phyloP scores from a whole-genome alignment of 1,139 yeast genomes.

The Yamadazyma atmosphaerica region DNA sequence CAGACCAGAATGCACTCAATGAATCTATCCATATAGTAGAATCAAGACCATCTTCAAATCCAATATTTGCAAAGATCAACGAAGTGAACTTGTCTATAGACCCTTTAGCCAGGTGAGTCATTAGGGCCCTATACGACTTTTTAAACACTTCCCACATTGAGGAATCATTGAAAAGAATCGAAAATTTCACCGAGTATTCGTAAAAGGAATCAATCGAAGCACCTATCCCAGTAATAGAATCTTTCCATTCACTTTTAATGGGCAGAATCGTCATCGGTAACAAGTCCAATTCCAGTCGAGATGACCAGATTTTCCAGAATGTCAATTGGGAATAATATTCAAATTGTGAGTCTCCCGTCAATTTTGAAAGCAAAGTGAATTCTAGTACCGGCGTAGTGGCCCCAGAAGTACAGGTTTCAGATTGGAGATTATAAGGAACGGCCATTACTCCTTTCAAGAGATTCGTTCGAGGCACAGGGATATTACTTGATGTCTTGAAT shows the following conservation, averaged over 20 bases:
- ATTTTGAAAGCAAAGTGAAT: conserved; percentile 66
- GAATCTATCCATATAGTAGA: conserved; percentile 79
- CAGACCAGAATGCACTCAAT: conserved; percentile 86
- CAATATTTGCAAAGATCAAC: conserved; percentile 65
- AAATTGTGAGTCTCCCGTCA: conserved; percentile 74
- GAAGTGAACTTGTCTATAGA: conserved; percentile 39
- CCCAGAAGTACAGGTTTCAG: conserved; percentile 84
- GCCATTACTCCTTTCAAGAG: conserved; percentile 50
- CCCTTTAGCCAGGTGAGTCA: conserved; percentile 42
- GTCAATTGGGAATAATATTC: conserved; percentile 63
- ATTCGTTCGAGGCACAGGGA: conserved; percentile 77
- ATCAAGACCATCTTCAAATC: conserved; percentile 50
- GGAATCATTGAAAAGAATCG: conserved; percentile 71
- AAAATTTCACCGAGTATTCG: conserved; percentile 80
- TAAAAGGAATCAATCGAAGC: conserved; percentile 94
- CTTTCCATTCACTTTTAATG: conserved; percentile 53
- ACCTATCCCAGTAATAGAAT: conserved; percentile 75
- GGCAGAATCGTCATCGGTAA: conserved; percentile 82
- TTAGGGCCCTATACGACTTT: conserved; percentile 58
- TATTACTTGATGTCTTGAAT: conserved; percentile 56
- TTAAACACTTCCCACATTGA: conserved; percentile 61
- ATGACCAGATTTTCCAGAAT: conserved; percentile 69
- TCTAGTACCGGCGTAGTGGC: conserved; percentile 83
- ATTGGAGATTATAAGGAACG: conserved; percentile 41
- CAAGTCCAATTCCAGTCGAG: conserved; percentile 60